Conservation (phyloP, 1,284 basidiomycete genomes). For the Heliocybe sulcata region DNA sequence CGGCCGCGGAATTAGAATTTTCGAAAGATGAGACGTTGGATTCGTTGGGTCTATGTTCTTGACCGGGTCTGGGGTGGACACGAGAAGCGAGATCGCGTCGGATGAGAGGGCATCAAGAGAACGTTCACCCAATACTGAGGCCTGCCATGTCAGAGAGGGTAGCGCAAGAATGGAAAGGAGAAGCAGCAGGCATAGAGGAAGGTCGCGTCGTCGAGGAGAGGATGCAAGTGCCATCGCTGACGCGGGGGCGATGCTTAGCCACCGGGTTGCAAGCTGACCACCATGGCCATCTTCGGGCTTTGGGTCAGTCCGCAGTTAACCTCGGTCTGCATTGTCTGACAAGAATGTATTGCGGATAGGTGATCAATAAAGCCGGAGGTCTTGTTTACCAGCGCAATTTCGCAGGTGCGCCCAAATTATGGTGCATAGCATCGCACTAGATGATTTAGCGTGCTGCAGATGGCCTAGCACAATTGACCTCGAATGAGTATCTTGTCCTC, state of each 20-base stretch:
- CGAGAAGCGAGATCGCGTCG: slow-evolving; percentile 43
- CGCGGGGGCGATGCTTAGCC: not conserved
- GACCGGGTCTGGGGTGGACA: slow-evolving; percentile 51
- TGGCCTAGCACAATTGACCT: slow-evolving; percentile 78
- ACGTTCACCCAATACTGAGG: slow-evolving; percentile 27
- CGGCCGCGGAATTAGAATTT: slow-evolving; percentile 75
- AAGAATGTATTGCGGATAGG: slow-evolving; percentile 33
- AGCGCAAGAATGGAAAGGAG: slow-evolving; percentile 16
- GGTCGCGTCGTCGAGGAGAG: slow-evolving; percentile 3
- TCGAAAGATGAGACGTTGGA: slow-evolving; percentile 68
- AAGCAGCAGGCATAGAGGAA: slow-evolving; percentile 12
- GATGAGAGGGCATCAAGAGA: slow-evolving; percentile 42
- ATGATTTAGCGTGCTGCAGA: slow-evolving; percentile 37
- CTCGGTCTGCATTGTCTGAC: not conserved
- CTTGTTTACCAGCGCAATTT: slow-evolving; percentile 93
- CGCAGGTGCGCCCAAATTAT: slow-evolving; percentile 47
- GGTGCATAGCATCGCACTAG: slow-evolving; percentile 8
- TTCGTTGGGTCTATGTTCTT: slow-evolving; percentile 59
- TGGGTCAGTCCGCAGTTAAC: not conserved
- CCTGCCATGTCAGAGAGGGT: slow-evolving; percentile 11
- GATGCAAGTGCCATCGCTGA: not conserved
- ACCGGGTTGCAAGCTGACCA: not conserved
- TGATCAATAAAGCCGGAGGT: slow-evolving; percentile 98
- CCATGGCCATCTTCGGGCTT: slow-evolving; percentile 1
- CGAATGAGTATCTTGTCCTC: slow-evolving; percentile 97